Conservation (phyloP, 2,329 filamentous ascomycete genomes). For the Akanthomyces uredinophilus region DNA sequence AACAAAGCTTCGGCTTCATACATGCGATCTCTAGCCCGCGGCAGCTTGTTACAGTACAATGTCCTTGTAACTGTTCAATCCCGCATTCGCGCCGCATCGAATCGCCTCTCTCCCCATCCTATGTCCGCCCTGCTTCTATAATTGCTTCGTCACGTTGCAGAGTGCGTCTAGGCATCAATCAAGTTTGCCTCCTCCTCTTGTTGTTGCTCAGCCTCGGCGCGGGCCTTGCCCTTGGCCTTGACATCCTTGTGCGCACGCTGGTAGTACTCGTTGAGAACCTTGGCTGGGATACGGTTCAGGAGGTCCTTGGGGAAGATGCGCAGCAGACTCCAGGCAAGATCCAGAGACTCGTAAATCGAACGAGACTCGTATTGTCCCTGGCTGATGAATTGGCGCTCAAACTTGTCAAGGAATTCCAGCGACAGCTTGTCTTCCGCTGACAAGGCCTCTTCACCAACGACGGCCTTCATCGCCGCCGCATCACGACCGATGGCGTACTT, state of each 20-base stretch:
- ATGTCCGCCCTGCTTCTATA: constrained; percentile 14
- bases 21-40: constrained; percentile 16
- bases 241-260: constrained; percentile 59
- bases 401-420: constrained; percentile 97
- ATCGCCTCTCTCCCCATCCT: constrained; percentile 17
- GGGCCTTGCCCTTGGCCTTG: constrained; percentile 58
- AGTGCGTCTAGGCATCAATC: constrained; percentile 47
- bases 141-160: constrained; percentile 2
- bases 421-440: constrained; percentile 96
- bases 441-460: constrained; percentile 95
- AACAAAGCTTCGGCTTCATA: constrained; percentile 21
- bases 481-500: constrained; percentile 99
- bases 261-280: constrained; percentile 79
- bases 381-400: constrained; percentile 89
- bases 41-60: neutral
- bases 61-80: neutral
- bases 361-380: constrained; percentile 91
- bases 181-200: constrained; percentile 52
- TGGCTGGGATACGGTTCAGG: constrained; percentile 88
- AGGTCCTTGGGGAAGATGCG: constrained; percentile 97
- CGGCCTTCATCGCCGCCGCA: constrained; percentile 97
- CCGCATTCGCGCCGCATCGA: neutral
- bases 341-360: constrained; percentile 86
- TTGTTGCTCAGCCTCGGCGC: constrained; percentile 36
- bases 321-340: constrained; percentile 92